Conservation (phyloP, 331 rosid species). For the Pyrus hybrid region DNA sequence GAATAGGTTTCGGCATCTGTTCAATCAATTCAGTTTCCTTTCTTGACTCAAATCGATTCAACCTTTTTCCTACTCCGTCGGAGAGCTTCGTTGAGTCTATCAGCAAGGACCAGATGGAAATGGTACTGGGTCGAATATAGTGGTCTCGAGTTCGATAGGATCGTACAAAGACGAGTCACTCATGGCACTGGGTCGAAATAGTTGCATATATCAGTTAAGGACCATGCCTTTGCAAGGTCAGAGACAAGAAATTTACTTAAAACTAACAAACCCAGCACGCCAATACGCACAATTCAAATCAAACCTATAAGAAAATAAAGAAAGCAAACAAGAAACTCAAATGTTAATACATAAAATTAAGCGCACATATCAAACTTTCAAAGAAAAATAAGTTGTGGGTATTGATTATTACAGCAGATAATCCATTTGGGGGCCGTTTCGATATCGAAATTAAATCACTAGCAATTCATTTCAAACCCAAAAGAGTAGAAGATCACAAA, state of each 20-base stretch:
- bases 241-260: not conserved
- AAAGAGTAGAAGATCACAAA: not conserved
- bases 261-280: too few species aligned
- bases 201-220: not conserved
- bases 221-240: not conserved
- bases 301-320: not conserved
- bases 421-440: not conserved
- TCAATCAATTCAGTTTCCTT: too few species aligned
- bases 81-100: too few species aligned
- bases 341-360: not conserved
- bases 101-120: not conserved
- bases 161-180: constrained; percentile 30
- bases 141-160: constrained; percentile 76
- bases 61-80: too few species aligned
- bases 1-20: too few species aligned
- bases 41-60: too few species aligned
- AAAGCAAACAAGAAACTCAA: not conserved
- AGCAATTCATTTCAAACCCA: not conserved
- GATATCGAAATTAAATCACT: not conserved
- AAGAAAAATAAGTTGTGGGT: not conserved
- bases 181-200: constrained; percentile 25
- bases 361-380: not conserved
- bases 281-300: not conserved
- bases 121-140: constrained; percentile 1
- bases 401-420: not conserved